These are phyloP conservation scores for Aspergillus spinulosporus DNA, from an alignment of 2,329 filamentous ascomycete species.

Conservation along the genomic window DNA sequence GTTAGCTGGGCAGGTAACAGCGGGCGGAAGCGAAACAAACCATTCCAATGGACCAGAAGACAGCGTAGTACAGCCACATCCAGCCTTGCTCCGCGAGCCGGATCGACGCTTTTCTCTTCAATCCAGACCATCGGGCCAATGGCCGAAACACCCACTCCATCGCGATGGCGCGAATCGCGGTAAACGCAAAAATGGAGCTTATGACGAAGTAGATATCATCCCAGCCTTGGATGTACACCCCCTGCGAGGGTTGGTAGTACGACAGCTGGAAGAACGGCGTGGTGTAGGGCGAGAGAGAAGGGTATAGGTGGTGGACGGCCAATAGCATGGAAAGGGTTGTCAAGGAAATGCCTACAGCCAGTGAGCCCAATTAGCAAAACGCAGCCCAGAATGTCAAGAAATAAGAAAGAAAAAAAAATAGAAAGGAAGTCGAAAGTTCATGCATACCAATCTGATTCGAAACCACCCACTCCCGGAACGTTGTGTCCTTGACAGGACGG, in stretches of 20 bases:
- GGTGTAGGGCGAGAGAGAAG: conserved; percentile 75
- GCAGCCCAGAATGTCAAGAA: conserved; percentile 33
- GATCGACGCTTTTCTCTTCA: conserved; percentile 74
- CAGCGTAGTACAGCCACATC: conserved; percentile 77
- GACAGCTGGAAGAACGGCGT: conserved; percentile 84
- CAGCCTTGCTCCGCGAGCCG: conserved; percentile 94
- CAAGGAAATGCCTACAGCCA: conserved; percentile 69
- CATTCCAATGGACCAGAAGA: conserved; percentile 82
- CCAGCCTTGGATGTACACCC: conserved; percentile 71
- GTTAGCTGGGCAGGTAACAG: conserved; percentile 9
- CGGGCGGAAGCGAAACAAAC: conserved; percentile 52
- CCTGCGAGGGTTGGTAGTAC: conserved; percentile 71
- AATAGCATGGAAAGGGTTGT: conserved; percentile 82
- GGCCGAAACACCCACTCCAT: conserved; percentile 89
- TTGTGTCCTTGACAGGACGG: conserved; percentile 39
- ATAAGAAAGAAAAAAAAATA: background rate
- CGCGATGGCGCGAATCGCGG: conserved; percentile 74
- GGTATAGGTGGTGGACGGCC: conserved; percentile 79
- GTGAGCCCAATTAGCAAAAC: conserved; percentile 40
- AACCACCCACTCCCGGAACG: conserved; percentile 63
- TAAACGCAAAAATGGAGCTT: conserved; percentile 81
- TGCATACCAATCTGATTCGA: conserved; percentile 76
- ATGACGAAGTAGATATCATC: conserved; percentile 77
- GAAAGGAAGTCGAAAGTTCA: background rate
- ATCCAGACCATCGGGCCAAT: conserved; percentile 69